phyloP scores from a whole-genome alignment of 1,284 basidiomycete genomes.

The Trichosporon inkin region DNA sequence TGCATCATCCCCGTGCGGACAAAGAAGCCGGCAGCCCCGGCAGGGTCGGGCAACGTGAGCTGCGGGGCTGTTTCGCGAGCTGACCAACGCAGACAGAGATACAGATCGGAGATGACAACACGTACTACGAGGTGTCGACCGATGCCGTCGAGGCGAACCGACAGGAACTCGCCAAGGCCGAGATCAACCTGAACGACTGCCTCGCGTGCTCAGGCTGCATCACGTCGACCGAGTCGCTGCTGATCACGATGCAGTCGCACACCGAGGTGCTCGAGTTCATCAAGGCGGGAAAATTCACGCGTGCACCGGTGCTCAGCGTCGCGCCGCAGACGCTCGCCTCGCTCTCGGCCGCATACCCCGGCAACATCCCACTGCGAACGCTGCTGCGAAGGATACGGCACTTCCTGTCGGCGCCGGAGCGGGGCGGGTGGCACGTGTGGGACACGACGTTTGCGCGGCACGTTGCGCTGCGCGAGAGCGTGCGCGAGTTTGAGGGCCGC shows the following conservation, averaged over 20 bases:
- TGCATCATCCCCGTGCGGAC: slow-evolving; percentile 87
- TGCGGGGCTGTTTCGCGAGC: neutral
- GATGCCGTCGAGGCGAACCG: slow-evolving; percentile 30
- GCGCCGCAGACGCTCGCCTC: slow-evolving; percentile 91
- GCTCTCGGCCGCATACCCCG: slow-evolving; percentile 66
- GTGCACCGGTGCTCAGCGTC: slow-evolving; percentile 73
- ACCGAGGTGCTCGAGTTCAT: slow-evolving; percentile 81
- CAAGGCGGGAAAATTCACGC: slow-evolving; percentile 50
- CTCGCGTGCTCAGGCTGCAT: slow-evolving; percentile 79
- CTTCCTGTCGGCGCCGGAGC: slow-evolving; percentile 52
- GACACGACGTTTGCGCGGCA: slow-evolving; percentile 95
- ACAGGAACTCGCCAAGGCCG: slow-evolving; percentile 78
- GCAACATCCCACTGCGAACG: slow-evolving; percentile 54
- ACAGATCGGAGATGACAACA: slow-evolving; percentile 62
- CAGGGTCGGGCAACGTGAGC: slow-evolving; percentile 12
- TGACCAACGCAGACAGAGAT: slow-evolving; percentile 66
- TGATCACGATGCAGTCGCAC: slow-evolving; percentile 96
- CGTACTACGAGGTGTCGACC: slow-evolving; percentile 49
- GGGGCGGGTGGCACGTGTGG: slow-evolving; percentile 60
- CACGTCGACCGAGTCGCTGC: slow-evolving; percentile 92
- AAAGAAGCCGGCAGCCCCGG: slow-evolving; percentile 25
- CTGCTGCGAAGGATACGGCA: slow-evolving; percentile 64
- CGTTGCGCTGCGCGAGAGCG: slow-evolving; percentile 74
- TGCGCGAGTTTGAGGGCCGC: slow-evolving; percentile 75
- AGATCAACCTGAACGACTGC: slow-evolving; percentile 95